Conservation (phyloP, 495 filamentous ascomycete genomes). For the Emericellopsis terricola region DNA sequence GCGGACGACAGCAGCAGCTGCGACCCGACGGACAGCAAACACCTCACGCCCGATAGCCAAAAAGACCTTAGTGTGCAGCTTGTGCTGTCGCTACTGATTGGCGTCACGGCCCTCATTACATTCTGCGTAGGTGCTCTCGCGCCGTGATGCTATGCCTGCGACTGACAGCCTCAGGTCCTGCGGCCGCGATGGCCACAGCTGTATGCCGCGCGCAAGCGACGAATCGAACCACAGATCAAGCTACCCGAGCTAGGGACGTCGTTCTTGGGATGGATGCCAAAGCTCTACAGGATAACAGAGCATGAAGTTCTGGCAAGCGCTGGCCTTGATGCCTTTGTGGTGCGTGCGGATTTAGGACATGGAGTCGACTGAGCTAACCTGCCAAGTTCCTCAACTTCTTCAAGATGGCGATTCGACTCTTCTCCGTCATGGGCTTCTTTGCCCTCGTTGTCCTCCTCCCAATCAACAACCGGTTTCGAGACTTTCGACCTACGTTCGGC, state of each 20-base stretch:
- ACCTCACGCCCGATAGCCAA: neutral
- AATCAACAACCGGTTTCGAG: constrained; percentile 49
- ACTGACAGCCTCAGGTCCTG: too few relatives aligned
- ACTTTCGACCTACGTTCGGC: constrained; percentile 1
- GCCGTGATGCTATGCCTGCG: constrained; percentile 1
- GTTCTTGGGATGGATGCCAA: constrained; percentile 88
- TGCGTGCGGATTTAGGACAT: constrained; percentile 20
- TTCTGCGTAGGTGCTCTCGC: constrained; percentile 26
- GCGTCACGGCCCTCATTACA: constrained; percentile 29
- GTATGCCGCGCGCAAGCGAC: constrained; percentile 74
- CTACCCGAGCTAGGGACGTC: constrained; percentile 72
- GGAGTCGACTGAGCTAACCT: neutral
- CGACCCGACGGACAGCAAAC: too few relatives aligned
- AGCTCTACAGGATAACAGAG: constrained; percentile 74
- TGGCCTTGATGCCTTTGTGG: constrained; percentile 88
- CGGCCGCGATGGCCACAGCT: constrained; percentile 84
- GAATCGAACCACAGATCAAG: constrained; percentile 44
- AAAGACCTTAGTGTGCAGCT: constrained; percentile 22
- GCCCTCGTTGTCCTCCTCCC: constrained; percentile 66
- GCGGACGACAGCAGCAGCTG: too few relatives aligned
- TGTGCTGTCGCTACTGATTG: constrained; percentile 29
- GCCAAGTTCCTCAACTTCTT: constrained; percentile 79
- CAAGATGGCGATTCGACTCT: constrained; percentile 77
- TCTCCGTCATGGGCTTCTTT: constrained; percentile 61
- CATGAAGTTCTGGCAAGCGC: constrained; percentile 79